Base-by-base conservation (phyloP, 495 filamentous ascomycete genomes). In the Penicillium lividum region DNA sequence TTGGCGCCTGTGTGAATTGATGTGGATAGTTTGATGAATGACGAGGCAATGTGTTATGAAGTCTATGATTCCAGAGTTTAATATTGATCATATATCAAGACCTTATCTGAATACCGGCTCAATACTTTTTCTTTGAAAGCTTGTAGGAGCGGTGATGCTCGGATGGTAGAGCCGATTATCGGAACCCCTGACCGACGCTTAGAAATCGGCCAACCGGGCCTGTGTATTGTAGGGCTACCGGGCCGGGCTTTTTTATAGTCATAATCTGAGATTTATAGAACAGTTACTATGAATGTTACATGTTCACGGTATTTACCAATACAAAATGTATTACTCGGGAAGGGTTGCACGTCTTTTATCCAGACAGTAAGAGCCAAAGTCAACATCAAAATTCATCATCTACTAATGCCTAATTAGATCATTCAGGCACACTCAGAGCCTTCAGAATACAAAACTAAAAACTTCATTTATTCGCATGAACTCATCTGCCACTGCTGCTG, bases 401-500 rank as follows among this genome's bases (percentile, higher is more conserved):
- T 40, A 3, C 43, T 46, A 27, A 46, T 46, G 3, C 43, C 42
- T 2, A 8, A 10, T 10, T 25, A 50, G 28, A 31, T 16, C 47
- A n/a, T 50, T 3, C 28, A 33, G 9, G 4, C 29, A 4, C 11
- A 50, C 27, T 27, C 4, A 36, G 16, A 36, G n/a, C 16, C 8
- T 5, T 38, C 30, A 16, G 27, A 27, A 40, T 30, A 13, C 16
- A 44, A 46, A 44, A 29, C 28, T 5, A 16, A 11, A 6, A 16
- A 3, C 51, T 4, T 8, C 33, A 36, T 27, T 1, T 7, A 25
- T 34, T 29, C 53, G 64, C 31, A 64, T 64, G 63, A 61, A 28
- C 36, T 68, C 64, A 1, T 65, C 69, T 13, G 58, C 27, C 22
- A 50, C 45, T 27, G 46, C 27, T 0, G 53, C 51, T 10, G 61